Percentiles rank a stretch among this genome's conserved stretches.
These are phyloP conservation scores for Candida loeiensis DNA, from an alignment of 805 yeast genomes.

Conservation along the genomic window DNA sequence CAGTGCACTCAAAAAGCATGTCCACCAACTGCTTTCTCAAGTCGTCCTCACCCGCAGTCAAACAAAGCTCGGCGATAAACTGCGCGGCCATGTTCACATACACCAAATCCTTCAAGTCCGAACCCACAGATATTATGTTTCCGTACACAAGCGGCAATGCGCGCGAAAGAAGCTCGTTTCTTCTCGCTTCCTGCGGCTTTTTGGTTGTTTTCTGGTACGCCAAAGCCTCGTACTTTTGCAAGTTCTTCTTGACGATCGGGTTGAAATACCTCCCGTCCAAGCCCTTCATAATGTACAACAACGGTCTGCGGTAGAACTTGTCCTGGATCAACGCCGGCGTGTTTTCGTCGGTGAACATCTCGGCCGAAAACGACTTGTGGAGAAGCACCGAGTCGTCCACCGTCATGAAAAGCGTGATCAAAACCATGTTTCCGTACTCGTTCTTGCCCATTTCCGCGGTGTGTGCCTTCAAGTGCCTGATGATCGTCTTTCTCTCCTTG, in stretches of 20 bases:
- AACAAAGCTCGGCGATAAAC: constrained; percentile 69
- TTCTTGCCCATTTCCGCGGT: constrained; percentile 73
- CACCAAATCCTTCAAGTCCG: constrained; percentile 16
- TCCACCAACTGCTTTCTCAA: constrained; percentile 50
- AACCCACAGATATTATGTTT: constrained; percentile 30
- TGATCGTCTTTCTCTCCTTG: constrained; percentile 80
- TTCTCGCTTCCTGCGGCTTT: constrained; percentile 76
- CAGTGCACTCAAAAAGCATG: constrained; percentile 49
- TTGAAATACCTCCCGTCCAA: constrained; percentile 78
- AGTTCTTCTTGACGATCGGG: constrained; percentile 59
- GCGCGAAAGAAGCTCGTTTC: constrained; percentile 59
- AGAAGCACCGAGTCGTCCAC: constrained; percentile 92
- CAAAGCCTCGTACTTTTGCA: constrained; percentile 57
- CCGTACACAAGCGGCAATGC: constrained; percentile 66
- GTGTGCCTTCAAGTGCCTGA: constrained; percentile 72
- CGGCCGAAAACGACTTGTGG: constrained; percentile 65
- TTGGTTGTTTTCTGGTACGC: constrained; percentile 66
- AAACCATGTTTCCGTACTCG: constrained; percentile 81
- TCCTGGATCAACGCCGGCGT: constrained; percentile 57
- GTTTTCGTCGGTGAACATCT: constrained; percentile 45
- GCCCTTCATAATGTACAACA: constrained; percentile 75
- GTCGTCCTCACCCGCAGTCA: constrained; percentile 47
- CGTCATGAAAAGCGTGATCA: constrained; percentile 73
- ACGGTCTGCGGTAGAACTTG: constrained; percentile 85
- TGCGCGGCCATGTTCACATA: constrained; percentile 80